Base-by-base conservation (phyloP, 345 rosid species). In the Cardamine occulta region DNA sequence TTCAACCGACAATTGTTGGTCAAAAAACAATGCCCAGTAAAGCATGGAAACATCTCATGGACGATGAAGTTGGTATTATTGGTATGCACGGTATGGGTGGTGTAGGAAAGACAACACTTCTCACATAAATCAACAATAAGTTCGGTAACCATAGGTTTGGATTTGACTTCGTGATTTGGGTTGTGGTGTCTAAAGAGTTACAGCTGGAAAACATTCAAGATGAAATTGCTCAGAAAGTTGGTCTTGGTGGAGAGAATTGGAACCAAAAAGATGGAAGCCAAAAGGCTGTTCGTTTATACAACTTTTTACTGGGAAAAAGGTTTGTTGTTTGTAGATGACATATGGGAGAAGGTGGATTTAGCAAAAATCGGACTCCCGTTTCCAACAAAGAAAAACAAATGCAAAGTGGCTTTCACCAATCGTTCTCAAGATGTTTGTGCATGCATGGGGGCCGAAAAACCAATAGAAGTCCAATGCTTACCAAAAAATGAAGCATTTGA, bases 91-190 rank as follows among this genome's bases (percentile, higher is more conserved):
- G 79, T 4, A 49, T 58, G 67, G 77, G 70, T 0, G 63, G 75
- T 6, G 82, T 68, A 11, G 82, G 82, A 1, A 81, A 81, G 48
- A 81, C 81, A 3, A 81, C 79, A 1, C 79, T 77, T 14, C 80
- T 81, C 19, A 65, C 8, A 0, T 70, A 74, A 7, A 21, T 81
- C 45, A 58, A 70, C 23, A 78, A 81, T 17, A 74, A 60, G 31
- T 37, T 78, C 19, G 1, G 4, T 0, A 2, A 9, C 0, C 8
- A 2, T 26, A 21, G 23, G 1, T 1, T 8, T 53, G 51, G 8
- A 11, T 72, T 71, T 45, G 66, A 61, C 5, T 4, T 14, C 4
- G 83, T 75, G 12, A 80, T 80, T 21, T 79, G 78, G 74, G 28
- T 68, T 9, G 54, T 35, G 37, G 75, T 74, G 37, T 79, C 79